Conservation (phyloP, 2,329 filamentous ascomycete species). For the Didymella keratinophila region DNA sequence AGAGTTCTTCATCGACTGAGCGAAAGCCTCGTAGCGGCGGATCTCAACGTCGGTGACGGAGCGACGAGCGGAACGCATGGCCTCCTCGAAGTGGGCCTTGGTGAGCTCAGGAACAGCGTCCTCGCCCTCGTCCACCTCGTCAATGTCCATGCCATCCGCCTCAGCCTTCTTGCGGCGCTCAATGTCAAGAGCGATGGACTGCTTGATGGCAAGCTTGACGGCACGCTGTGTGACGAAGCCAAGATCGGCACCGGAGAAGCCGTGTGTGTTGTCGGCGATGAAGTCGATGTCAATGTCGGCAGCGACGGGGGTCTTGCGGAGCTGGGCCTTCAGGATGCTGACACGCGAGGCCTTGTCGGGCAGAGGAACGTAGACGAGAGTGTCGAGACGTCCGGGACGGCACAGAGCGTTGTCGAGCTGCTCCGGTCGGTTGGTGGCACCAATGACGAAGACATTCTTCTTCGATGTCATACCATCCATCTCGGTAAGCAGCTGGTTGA, state of each 20-base stretch:
- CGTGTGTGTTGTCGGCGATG: conserved; percentile 97
- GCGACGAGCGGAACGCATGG: conserved; percentile 91
- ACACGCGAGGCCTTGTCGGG: conserved; percentile 90
- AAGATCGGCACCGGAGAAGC: conserved; percentile 99
- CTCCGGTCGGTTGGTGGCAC: conserved; percentile 97
- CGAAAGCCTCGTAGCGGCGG: conserved; percentile 96
- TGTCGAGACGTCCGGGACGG: conserved; percentile 98
- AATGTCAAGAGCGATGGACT: conserved; percentile 88
- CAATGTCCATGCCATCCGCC: conserved; percentile 73
- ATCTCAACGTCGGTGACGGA: conserved; percentile 98
- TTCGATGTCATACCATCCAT: conserved; percentile 99
- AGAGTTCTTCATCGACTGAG: conserved; percentile 98
- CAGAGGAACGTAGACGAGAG: conserved; percentile 96
- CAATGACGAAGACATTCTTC: conserved; percentile 99
- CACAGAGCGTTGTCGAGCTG: conserved; percentile 97
- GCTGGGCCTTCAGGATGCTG: conserved; percentile 91
- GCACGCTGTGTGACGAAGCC: conserved; percentile 99
- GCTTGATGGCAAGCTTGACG: conserved; percentile 99
- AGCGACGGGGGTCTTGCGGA: conserved; percentile 96
- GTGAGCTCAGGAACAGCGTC: conserved; percentile 96
- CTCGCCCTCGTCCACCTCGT: conserved; percentile 77
- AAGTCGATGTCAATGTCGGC: conserved; percentile 85
- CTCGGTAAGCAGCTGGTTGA: conserved; percentile 99
- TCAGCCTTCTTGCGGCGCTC: conserved; percentile 89
- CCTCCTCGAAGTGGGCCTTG: conserved; percentile 97